Evolutionary conservation across 2,329 filamentous ascomycete genomes (phyloP).

Genomic region (Aspergillus pseudoglaucus): DNA sequence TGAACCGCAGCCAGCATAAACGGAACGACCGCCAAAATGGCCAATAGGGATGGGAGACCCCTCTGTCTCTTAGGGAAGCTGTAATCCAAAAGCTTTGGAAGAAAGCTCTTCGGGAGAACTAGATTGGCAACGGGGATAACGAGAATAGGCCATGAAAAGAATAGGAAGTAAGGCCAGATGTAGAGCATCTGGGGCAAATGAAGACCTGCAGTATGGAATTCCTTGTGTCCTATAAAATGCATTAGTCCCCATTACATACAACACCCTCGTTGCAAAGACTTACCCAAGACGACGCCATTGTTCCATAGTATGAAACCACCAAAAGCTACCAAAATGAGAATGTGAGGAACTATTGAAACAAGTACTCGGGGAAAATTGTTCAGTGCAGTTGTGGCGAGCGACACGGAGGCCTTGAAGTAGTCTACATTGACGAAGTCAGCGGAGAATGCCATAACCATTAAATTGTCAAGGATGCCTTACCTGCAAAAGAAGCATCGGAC

Average conservation of each 20-base stretch:
- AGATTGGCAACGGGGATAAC: constrained; percentile 47
- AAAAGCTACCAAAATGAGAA: constrained; percentile 63
- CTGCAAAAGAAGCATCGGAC: constrained; percentile 43
- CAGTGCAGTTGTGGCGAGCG: constrained; percentile 55
- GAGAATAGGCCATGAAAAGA: constrained; percentile 81
- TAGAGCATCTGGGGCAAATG: constrained; percentile 93
- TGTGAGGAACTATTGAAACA: constrained; percentile 42
- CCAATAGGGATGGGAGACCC: constrained; percentile 33
- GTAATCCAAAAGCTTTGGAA: constrained; percentile 30
- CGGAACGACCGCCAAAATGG: constrained; percentile 31
- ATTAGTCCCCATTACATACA: background rate
- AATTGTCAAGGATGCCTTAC: constrained; percentile 25
- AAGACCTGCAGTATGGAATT: constrained; percentile 83
- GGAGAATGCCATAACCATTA: background rate
- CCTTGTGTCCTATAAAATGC: constrained; percentile 68
- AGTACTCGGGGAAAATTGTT: constrained; percentile 36
- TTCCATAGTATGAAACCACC: constrained; percentile 76
- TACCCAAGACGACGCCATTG: constrained; percentile 82
- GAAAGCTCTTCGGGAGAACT: constrained; percentile 24
- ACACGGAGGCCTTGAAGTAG: constrained; percentile 50
- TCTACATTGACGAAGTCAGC: constrained; percentile 31
- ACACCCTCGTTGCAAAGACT: constrained; percentile 12
- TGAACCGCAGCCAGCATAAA: constrained; percentile 52
- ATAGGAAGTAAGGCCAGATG: constrained; percentile 80
- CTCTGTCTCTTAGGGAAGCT: constrained; percentile 25